Base-by-base conservation (phyloP, 345 rosid genomes). In the Arabis alpina region DNA sequence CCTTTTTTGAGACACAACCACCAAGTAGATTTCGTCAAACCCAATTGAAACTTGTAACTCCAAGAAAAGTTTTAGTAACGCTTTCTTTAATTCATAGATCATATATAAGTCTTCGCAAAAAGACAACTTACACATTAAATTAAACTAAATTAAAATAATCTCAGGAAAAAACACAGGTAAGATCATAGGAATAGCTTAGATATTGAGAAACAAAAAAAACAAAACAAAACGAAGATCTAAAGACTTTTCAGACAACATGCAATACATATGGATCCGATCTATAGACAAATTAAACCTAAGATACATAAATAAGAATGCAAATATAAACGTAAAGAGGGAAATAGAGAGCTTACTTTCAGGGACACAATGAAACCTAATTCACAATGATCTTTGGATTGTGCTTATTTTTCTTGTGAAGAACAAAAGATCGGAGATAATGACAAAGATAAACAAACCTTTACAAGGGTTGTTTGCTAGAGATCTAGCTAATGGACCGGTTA, bases 1-100 rank as follows among this genome's bases (percentile, higher is more conserved):
- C 15, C 55, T 27, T 56, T 68, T 70, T 70, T 49, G 66, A 55
- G 70, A 63, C 75, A 55, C 70, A 50, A 70, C 71, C 61, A 50
- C 75, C 71, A 43, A 70, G 75, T 49, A 70, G 71, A 76, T 76
- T 76, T 76, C 66, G 79, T 76, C 79, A 76, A 70, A 76, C 56
- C 61, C 61, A 60, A 48, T 75, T 30, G 32, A 75, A 19, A 34
- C 57, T 70, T 30, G 8, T 44, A 70, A 76, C 54, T 70, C 61
- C 75, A 39, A 76, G 59, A 75, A 41, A 68, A 25, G 47, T 67
- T 68, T 61, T 16, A 1, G 69, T 75, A 75, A 69, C 79, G 61
- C 71, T 69, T 62, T 68, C 25, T 40, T 51, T 54, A 54, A 27
- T 50, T 54, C 41, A 54, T 44, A 73, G 47, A 73, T 58, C 61